Evolutionary conservation across 441 rosid genomes (phyloP).

Genomic region (Corymbia citriodora): DNA sequence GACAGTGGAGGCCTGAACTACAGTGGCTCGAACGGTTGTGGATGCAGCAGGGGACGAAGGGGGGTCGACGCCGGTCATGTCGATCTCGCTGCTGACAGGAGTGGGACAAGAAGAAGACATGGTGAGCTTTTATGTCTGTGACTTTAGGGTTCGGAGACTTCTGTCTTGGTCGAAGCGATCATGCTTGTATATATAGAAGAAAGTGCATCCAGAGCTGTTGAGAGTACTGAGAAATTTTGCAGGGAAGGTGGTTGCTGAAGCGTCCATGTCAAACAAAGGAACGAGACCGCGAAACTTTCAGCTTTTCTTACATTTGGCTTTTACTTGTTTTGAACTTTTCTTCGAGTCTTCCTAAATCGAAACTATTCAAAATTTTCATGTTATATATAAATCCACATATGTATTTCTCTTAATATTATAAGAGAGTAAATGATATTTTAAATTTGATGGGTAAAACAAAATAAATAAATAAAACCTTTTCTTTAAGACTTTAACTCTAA

Average conservation of each 20-base stretch:
- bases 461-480: too few species aligned
- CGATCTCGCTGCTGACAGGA: constrained; percentile 63
- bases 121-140: neutral
- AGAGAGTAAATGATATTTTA: neutral
- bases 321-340: neutral
- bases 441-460: neutral
- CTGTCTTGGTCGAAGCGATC: neutral
- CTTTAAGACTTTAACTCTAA: too few species aligned
- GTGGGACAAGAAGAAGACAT: neutral
- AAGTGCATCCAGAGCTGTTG: neutral
- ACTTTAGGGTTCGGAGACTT: neutral
- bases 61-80: constrained; percentile 30
- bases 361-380: neutral
- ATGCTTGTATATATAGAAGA: accelerated
- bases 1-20: constrained; percentile 87
- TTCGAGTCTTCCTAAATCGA: neutral
- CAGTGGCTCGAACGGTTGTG: constrained; percentile 66
- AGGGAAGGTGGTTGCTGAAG: neutral
- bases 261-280: neutral
- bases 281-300: neutral
- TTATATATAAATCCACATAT: neutral
- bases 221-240: accelerated
- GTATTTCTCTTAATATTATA: neutral
- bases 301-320: neutral
- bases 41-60: constrained; percentile 36